These are phyloP conservation scores for Zoysia pacifica DNA, from an alignment of 176 grass and related monocot species.

Conservation along the genomic window DNA sequence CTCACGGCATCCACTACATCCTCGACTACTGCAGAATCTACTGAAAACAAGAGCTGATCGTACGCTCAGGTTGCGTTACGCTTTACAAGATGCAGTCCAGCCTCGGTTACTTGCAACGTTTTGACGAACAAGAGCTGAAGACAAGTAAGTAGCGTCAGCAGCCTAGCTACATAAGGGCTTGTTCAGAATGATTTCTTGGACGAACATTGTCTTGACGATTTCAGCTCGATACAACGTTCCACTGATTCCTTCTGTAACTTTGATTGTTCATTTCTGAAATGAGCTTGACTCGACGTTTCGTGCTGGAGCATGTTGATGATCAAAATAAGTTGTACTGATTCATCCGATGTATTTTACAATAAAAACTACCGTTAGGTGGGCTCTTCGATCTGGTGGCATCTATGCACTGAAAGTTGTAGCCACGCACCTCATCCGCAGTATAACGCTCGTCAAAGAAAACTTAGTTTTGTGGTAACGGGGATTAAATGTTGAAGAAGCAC, in stretches of 20 bases:
- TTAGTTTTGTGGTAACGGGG: no score
- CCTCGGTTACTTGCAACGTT: background rate
- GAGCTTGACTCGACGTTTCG: background rate
- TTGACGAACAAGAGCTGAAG: no score
- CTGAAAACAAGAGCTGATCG: constrained; percentile 59
- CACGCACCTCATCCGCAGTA: no score
- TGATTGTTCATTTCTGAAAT: constrained; percentile 1
- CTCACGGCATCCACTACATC: constrained; percentile 42
- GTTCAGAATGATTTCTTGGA: background rate
- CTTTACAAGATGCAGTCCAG: constrained; percentile 9
- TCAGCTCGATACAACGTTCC: background rate
- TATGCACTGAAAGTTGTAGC: no score
- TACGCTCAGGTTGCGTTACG: background rate
- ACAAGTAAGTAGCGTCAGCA: background rate
- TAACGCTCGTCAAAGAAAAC: no score
- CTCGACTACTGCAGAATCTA: constrained; percentile 54
- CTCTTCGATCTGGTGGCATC: background rate
- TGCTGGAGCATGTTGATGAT: background rate
- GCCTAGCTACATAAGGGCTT: background rate
- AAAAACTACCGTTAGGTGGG: background rate
- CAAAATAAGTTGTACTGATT: background rate
- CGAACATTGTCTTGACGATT: background rate
- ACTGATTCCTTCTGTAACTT: background rate
- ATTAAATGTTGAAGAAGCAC: no score
- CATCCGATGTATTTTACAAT: background rate